phyloP scores from a whole-genome alignment of 2,329 filamentous ascomycete species.

The Cladosporium sp. region DNA sequence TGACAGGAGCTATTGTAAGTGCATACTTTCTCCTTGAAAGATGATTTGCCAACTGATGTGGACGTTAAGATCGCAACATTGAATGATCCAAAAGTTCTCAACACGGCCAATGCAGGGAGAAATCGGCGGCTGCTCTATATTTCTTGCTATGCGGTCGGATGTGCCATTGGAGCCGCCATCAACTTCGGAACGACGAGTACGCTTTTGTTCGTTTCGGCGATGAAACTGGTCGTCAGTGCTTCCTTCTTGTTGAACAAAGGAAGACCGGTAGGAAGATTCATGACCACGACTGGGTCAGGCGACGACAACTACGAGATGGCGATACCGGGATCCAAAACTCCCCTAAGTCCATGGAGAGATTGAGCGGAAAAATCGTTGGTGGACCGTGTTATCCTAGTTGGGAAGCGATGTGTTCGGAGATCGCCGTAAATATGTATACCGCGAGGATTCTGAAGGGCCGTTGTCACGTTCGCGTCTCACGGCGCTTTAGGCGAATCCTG shows the following conservation, averaged over 20 bases:
- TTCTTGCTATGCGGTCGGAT: slow-evolving; percentile 14
- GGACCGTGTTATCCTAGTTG: neutral
- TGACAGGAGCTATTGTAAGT: slow-evolving; percentile 19
- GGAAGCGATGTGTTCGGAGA: neutral
- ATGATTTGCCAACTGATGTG: neutral
- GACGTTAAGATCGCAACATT: slow-evolving; percentile 11
- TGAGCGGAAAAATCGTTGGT: slow-evolving; percentile 6
- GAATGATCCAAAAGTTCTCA: slow-evolving; percentile 15
- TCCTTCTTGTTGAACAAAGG: slow-evolving; percentile 22
- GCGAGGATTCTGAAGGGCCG: neutral
- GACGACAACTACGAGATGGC: slow-evolving; percentile 1
- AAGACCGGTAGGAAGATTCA: neutral
- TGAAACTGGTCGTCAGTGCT: slow-evolving; percentile 18
- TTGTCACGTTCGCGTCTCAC: neutral
- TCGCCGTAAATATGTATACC: neutral
- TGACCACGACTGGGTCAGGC: neutral
- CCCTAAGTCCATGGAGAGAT: slow-evolving; percentile 16
- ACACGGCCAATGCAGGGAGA: slow-evolving; percentile 10
- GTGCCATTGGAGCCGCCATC: slow-evolving; percentile 16
- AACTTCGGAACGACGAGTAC: slow-evolving; percentile 6
- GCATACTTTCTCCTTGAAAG: no score
- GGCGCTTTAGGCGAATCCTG: neutral
- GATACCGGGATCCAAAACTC: slow-evolving; percentile 14
- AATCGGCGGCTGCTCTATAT: slow-evolving; percentile 13
- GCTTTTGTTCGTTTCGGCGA: slow-evolving; percentile 16